Base-by-base conservation (phyloP, 1,139 yeast genomes). In the Scheffersomyces stambukii region DNA sequence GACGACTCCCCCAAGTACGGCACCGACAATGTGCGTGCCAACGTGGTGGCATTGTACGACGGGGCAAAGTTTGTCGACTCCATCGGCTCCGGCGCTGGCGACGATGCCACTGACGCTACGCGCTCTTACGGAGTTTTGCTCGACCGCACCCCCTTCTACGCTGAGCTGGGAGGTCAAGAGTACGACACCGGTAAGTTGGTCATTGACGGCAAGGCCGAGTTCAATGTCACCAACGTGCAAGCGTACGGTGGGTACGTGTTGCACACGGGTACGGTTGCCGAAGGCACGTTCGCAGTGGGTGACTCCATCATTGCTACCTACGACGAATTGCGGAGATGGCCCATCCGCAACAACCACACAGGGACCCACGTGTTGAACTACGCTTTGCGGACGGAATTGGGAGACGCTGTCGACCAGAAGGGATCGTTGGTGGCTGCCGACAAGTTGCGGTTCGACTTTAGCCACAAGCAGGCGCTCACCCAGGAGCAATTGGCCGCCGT, bases 101-200 rank as follows among this genome's bases (percentile, higher is more conserved):
- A 25, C 8, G 20, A 17, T 5, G 24, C 29, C 12, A 23, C 19
- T 9, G 35, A 33, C 27, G 41, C 61, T 14, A 60, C 70, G 26
- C 66, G 70, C 45, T 86, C 81, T 52, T 64, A 74, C 41, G 98
- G 98, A 54, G 61, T 91, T 32, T 57, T 91, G 32, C 70, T 91
- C 38, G 95, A 91, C 58, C 81, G 76, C 58, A 84, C 97, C 19
- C 93, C 95, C 53, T 86, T 91, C 63, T 91, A 91, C 52, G 97
- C 98, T 29, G 99, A 91, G 64, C 95, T 85, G 63, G 99, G 99
- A 76, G 99, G 99, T 52, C 99, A 91, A 69, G 96, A 86, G 60
- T 82, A 74, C 52, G 99, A 91, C 55, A 83, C 94, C 25, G 99
- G 99, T 60, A 83, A 77, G 57, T 69, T 91, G 42, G 91, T 88